Percentiles rank a stretch among this genome's conserved stretches.
These are phyloP conservation scores for Tetraselmis chui DNA, from an alignment of 139 green algal genomes.

Conservation along the genomic window DNA sequence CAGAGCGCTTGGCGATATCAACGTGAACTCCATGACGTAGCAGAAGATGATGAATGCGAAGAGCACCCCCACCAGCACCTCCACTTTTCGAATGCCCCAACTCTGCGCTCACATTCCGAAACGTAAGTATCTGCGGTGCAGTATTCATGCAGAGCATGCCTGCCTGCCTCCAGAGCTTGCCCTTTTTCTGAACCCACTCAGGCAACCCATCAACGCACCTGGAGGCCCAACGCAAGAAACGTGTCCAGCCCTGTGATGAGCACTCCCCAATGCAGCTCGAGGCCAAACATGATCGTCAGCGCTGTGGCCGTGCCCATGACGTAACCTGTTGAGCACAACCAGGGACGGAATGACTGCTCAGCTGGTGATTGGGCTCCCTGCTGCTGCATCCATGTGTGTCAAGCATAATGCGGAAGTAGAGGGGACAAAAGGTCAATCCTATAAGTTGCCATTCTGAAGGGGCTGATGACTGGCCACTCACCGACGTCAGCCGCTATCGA, in stretches of 20 bases:
- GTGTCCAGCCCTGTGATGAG: slow-evolving; percentile 21
- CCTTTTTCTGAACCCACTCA: no score
- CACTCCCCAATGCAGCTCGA: slow-evolving; percentile 15
- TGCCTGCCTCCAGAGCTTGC: no score
- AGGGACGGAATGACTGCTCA: background rate
- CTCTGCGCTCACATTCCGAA: slow-evolving; percentile 12
- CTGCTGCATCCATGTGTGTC: no score
- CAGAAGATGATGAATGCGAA: slow-evolving; percentile 9
- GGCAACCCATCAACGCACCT: no score
- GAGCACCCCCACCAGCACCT: slow-evolving; percentile 16
- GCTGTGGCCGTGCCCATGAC: slow-evolving; percentile 21
- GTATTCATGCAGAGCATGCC: no score
- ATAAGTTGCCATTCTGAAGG: no score
- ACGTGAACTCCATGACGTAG: slow-evolving; percentile 17
- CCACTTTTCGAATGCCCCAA: slow-evolving; percentile 18
- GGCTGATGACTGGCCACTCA: no score
- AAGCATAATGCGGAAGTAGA: no score
- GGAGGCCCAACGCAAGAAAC: slow-evolving; percentile 4
- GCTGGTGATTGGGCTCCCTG: no score
- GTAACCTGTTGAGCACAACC: slow-evolving; percentile 1
- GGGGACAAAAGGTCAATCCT: no score
- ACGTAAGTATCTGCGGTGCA: no score
- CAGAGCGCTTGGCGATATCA: background rate
- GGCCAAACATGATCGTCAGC: slow-evolving; percentile 11
- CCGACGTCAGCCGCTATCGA: slow-evolving; percentile 18